Percentiles rank a stretch among this genome's conserved stretches.
phyloP scores from a whole-genome alignment of 345 rosid genomes.

The Hibiscus syriacus region DNA sequence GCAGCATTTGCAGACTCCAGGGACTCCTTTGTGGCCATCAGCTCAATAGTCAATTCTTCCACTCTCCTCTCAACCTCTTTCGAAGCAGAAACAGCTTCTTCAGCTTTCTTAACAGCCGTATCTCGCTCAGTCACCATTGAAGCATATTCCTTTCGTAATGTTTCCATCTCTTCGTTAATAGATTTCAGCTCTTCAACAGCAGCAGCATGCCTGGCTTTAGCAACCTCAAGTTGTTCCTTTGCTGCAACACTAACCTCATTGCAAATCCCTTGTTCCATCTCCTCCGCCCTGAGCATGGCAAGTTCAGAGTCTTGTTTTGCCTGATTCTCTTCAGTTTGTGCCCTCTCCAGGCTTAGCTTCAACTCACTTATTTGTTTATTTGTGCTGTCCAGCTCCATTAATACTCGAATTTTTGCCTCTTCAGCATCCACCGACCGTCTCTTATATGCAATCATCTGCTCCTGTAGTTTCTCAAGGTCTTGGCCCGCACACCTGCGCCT shows the following conservation, averaged over 20 bases:
- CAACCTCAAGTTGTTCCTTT: conserved; percentile 91
- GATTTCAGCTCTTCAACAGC: conserved; percentile 65
- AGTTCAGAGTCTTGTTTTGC: conserved; percentile 92
- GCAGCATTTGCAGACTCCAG: conserved; percentile 82
- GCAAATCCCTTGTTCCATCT: conserved; percentile 87
- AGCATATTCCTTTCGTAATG: conserved; percentile 42
- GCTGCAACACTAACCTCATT: conserved; percentile 88
- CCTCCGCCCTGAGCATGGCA: conserved; percentile 77
- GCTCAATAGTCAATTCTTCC: conserved; percentile 76
- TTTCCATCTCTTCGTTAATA: conserved; percentile 61
- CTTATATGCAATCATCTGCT: conserved; percentile 59
- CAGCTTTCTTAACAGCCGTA: conserved; percentile 57
- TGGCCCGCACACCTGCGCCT: conserved; percentile 59
- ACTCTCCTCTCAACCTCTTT: conserved; percentile 85
- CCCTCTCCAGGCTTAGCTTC: conserved; percentile 81
- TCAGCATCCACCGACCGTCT: conserved; percentile 54
- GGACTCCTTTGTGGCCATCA: conserved; percentile 75
- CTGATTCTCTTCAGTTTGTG: conserved; percentile 80
- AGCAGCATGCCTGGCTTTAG: conserved; percentile 64
- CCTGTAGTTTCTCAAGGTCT: conserved; percentile 64
- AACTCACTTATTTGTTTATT: conserved; percentile 79
- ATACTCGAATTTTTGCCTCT: conserved; percentile 41
- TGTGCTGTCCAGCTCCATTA: conserved; percentile 67
- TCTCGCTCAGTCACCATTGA: conserved; percentile 52
- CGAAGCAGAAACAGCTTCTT: conserved; percentile 54